A percentile compares a stretch with the other conserved stretches of the same genome.
Conservation (phyloP, 2,329 filamentous ascomycete species). For the Nemania abortiva region DNA sequence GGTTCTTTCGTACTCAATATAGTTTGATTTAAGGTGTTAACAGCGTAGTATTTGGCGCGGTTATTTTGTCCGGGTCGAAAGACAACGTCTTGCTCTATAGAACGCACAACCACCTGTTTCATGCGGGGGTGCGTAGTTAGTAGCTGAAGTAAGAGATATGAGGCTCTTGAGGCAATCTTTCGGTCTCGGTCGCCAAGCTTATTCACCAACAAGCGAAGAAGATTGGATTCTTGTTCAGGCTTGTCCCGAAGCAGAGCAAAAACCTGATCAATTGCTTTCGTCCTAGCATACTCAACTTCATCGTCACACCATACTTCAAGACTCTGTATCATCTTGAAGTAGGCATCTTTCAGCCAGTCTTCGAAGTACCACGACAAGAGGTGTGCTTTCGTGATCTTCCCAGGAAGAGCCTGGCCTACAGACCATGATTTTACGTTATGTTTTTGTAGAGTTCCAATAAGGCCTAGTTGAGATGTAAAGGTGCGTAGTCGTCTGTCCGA, state of each 20-base stretch:
- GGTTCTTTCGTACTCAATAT: conserved; percentile 89
- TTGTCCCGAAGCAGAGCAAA: conserved; percentile 94
- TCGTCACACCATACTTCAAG: conserved; percentile 94
- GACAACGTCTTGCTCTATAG: conserved; percentile 88
- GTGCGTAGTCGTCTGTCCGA: conserved; percentile 81
- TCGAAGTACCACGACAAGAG: conserved; percentile 92
- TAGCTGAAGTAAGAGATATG: conserved; percentile 92
- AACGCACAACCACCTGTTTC: conserved; percentile 87
- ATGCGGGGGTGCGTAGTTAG: conserved; percentile 91
- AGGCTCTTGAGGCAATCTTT: conserved; percentile 94
- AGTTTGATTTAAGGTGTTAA: conserved; percentile 97
- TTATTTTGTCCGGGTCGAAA: conserved; percentile 88
- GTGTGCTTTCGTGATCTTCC: conserved; percentile 78
- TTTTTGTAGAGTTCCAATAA: conserved; percentile 78
- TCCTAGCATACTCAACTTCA: conserved; percentile 93
- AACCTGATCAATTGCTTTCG: conserved; percentile 88
- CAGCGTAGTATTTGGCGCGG: conserved; percentile 93
- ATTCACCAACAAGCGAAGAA: conserved; percentile 91
- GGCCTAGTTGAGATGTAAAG: conserved; percentile 82
- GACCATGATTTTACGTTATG: conserved; percentile 71
- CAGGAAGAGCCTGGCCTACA: conserved; percentile 76
- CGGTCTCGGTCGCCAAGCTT: conserved; percentile 95
- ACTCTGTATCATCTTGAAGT: conserved; percentile 92
- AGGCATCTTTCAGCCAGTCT: conserved; percentile 93
- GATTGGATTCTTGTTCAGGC: conserved; percentile 95